Evolutionary conservation across 2,329 filamentous ascomycete species (phyloP), one percentile per base, ranked within the genome.

Genomic region (Penicillium hordei): DNA sequence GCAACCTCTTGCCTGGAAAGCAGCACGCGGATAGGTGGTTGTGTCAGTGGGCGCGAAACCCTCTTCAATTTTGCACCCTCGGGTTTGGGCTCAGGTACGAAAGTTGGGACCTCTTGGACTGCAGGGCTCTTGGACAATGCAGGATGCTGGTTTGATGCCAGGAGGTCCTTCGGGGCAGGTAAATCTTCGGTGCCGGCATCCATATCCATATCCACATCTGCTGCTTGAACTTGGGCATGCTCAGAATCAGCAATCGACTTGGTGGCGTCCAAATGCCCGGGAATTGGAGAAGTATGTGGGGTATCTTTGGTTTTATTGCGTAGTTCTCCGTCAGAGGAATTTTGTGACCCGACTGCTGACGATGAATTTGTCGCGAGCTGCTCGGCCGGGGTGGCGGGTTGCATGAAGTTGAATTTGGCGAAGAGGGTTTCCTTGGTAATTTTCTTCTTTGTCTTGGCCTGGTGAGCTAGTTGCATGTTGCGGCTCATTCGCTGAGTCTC

Each of bases 401-500:
- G 76, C 67, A 82, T 84, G 68, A 88, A 93, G 70, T 93, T 92
- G 79, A 97, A 96, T 25, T 85, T 85, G 52, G 91, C 88, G 68
- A 97, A 89, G 1, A 99, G 81, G 58, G 89, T 89, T 38, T 87
- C 85, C 65, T 93, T 94, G 7, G 88, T 87, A 63, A 96, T 89
- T 77, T 91, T 96, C 81, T 94, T 97, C 75, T 89, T 93, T 1
- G 91, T 96, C 76, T 88, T 91, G 25, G 91, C 89, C 71, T 96
- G 88, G 73, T 97, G 93, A 1, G 90, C 86, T 48, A 99, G 83
- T 74, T 97, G 93, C 85, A 96, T 90, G 70, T 89, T 95, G 64
- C 94, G 85, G 65, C 86, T 88, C 78, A 99, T 85, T 31, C 94
- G 86, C 77, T 99, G 94, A 1, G 93, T 97, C 75, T 99, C 94